Percentiles rank a stretch among this genome's conserved stretches.
Conservation (phyloP, 352 stramenopile genomes). For the Globisporangium lucens region DNA sequence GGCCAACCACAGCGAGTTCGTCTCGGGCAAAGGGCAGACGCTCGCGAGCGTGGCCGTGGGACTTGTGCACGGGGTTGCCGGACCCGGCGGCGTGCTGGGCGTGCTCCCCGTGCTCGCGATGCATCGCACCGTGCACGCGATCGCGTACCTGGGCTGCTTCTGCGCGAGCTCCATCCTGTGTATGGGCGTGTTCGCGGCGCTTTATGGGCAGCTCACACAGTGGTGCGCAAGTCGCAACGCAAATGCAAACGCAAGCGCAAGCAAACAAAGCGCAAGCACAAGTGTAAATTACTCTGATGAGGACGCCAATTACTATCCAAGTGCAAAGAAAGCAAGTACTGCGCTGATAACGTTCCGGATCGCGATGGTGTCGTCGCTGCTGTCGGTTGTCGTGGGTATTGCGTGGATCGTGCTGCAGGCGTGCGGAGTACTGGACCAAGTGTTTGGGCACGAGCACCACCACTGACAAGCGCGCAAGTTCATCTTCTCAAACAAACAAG, state of each 20-base stretch:
- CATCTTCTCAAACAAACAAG: not conserved
- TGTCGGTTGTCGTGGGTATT: constrained; percentile 65
- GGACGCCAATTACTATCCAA: constrained; percentile 18
- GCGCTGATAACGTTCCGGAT: constrained; percentile 41
- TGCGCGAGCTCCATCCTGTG: constrained; percentile 80
- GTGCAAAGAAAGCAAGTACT: not conserved
- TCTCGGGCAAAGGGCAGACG: constrained; percentile 20
- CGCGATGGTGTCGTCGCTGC: constrained; percentile 37
- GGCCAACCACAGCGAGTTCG: constrained; percentile 17
- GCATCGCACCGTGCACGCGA: constrained; percentile 36
- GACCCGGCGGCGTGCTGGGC: constrained; percentile 67
- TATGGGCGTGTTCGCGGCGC: constrained; percentile 84
- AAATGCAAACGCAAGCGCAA: not conserved
- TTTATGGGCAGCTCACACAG: constrained; percentile 73
- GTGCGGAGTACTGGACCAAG: constrained; percentile 53
- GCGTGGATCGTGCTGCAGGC: constrained; percentile 70
- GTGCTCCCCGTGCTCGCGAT: constrained; percentile 86
- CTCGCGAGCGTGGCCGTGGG: constrained; percentile 51
- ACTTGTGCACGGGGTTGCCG: constrained; percentile 87
- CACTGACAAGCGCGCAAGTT: not conserved
- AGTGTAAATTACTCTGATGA: not conserved
- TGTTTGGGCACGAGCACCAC: constrained; percentile 41
- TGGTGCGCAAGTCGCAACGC: constrained; percentile 16
- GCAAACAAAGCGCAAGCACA: not conserved
- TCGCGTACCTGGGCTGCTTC: constrained; percentile 85